Evolutionary conservation across 2,329 filamentous ascomycete species (phyloP), one percentile per base, ranked within the genome.

Genomic region (Teratosphaeria viscida): DNA sequence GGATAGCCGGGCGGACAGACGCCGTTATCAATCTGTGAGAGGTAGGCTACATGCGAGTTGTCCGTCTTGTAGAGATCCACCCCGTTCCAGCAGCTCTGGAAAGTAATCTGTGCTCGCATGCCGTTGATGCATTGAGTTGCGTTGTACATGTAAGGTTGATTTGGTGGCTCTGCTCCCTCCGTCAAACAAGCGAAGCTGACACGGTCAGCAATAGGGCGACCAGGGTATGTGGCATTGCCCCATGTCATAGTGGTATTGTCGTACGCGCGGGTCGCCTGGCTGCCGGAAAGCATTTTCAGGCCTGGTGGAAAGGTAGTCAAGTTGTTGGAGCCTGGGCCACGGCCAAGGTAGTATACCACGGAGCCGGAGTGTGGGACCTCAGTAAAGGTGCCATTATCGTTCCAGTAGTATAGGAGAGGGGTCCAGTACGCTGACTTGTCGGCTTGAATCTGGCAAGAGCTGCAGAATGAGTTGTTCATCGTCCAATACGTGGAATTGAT

Each of bases 241-340:
- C 68, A 75, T 11, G 73, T 76, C 43, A 73, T 65, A 7, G 69
- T 65, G n/a, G 65, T 61, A 60, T 68, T 69, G 56, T 73, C 72
- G 52, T 72, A 73, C 35, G 80, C 77, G 55, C 87, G 82, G 57
- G 79, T 77, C 66, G 70, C 77, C 32, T 83, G 74, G 67, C 89
- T 79, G 53, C 89, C 89, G 60, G 81, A 83, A 53, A 92, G 69
- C 76, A 92, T 90, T 70, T 84, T 82, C 64, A 92, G 80, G 16
- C 86, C 87, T 29, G 80, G 70, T 6, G 88, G 89, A 66, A 82
- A 80, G 69, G 90, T 82, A 19, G 85, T 78, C 64, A 90, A 86
- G 63, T 85, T 80, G 65, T 83, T 82, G 52, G 76, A 77, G 64
- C 78, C 74, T 47, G 81, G 73, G 61, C 62, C 62, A 32, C 67